Evolutionary conservation across 306 rosid genomes (phyloP).

Genomic region (Gleditsia sinensis): DNA sequence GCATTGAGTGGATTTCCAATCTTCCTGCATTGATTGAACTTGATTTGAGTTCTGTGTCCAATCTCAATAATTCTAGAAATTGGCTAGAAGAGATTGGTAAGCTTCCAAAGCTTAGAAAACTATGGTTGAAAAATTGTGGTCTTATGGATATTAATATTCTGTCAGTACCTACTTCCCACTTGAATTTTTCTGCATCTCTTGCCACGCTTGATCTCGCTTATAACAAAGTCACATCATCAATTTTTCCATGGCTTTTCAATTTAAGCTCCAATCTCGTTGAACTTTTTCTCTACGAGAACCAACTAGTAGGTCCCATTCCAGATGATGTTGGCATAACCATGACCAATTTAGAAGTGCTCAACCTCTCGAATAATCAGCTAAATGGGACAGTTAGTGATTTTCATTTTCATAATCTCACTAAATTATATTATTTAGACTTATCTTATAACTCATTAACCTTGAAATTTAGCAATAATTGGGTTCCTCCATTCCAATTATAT

Average conservation of each 20-base stretch:
- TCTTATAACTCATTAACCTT: background rate
- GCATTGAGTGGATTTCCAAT: background rate
- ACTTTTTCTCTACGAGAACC: background rate
- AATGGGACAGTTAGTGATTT: background rate
- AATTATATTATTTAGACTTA: too few relatives aligned
- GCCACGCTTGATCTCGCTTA: background rate
- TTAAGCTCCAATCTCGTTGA: background rate
- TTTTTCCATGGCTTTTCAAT: too few relatives aligned
- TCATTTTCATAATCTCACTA: background rate
- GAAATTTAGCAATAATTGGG: too few relatives aligned
- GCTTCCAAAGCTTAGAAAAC: background rate
- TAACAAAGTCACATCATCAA: background rate
- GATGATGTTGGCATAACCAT: background rate
- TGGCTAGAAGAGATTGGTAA: background rate
- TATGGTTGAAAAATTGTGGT: background rate
- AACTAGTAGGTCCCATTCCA: constrained; percentile 1
- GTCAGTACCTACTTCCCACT: background rate
- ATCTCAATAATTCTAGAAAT: background rate
- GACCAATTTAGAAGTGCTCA: background rate
- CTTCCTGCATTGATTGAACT: background rate
- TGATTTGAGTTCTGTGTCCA: background rate
- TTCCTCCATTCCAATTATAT: background rate
- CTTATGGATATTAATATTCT: background rate
- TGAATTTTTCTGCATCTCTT: background rate
- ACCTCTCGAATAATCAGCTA: background rate